These are phyloP conservation scores for Arctostaphylos glauca DNA, from an alignment of 148 eudicot species.

Conservation along the genomic window DNA sequence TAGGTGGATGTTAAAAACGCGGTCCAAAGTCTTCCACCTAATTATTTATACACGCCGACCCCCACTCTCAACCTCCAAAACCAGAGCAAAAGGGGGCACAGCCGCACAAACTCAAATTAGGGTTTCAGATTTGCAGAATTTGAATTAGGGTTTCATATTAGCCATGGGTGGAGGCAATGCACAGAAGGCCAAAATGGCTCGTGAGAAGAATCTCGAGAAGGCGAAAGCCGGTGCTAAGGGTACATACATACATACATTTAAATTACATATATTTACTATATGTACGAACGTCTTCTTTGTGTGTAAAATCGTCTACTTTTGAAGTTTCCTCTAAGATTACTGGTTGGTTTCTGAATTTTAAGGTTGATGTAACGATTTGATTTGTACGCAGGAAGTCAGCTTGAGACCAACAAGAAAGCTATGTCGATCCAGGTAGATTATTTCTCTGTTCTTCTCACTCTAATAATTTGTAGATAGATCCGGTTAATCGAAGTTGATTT, in stretches of 20 bases:
- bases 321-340: not conserved
- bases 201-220: conserved; percentile 68
- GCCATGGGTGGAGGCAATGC: conserved; percentile 75
- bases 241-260: not conserved
- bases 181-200: conserved; percentile 75
- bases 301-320: not conserved
- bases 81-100: not conserved
- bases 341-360: not conserved
- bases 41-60: not conserved
- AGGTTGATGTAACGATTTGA: conserved; percentile 16
- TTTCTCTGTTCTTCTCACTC: not conserved
- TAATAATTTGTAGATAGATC: not conserved
- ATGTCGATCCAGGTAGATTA: conserved; percentile 67
- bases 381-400: conserved; percentile 69
- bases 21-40: not conserved
- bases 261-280: not conserved
- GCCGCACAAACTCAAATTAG: not conserved
- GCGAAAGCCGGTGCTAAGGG: conserved; percentile 43
- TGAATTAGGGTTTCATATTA: not conserved
- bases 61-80: not conserved
- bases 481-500: not conserved
- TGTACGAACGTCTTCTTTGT: not conserved
- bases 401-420: conserved; percentile 78
- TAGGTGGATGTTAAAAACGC: not conserved
- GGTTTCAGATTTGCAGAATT: not conserved